Evolutionary conservation across 139 green algal species (phyloP), one percentile per base, ranked within the genome.

Genomic region (Monoraphidium neglectum): DNA sequence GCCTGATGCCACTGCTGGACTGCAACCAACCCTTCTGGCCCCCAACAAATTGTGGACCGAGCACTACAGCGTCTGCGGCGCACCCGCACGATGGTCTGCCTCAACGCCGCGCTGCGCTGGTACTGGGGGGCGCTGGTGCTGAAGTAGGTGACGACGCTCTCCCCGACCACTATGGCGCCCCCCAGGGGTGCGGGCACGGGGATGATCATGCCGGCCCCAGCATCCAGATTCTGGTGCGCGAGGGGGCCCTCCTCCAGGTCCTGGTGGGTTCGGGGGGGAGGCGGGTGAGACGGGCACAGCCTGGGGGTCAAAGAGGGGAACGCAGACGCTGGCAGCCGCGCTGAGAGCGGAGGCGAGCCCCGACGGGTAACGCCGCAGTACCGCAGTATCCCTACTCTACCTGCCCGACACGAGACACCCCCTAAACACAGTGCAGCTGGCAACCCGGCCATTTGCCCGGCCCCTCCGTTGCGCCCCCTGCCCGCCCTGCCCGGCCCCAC

Each of bases 131-230:
- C 66, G 57, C 43, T 40, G 53, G 36, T 54, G 21, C 43, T 81
- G 49, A 97, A 68, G 81, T 98, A 99, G 21, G 82, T 77, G 35
- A 98, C 84, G 23, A 87, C 86, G 67, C 83, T 85, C 86, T 97
- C 92, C 16, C 96, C 96, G 57, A 98, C 71, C 23, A 98, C 86
- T 16, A 99, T 78, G 4, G 83, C 89, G 4, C 93, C 92, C 4
- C 95, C 94, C 26, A 94, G 51, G 2, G 90, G 90, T 12, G 76
- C 26, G 23, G 93, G 92, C 63, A 98, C 85, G 1, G 96, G 86
- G 40, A 98, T 95, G 24, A 99, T 75, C 37, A 95, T 76, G 30
- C 60, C 75, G 3, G 90, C 88, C 15, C 90, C 93, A 0, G 70
- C 59, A 64, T 98, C 96, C 15, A 98, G 65, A 81, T 97, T 92